These are phyloP conservation scores for Leccinum fuscescens DNA, from an alignment of 1,284 basidiomycete genomes.

Conservation along the genomic window DNA sequence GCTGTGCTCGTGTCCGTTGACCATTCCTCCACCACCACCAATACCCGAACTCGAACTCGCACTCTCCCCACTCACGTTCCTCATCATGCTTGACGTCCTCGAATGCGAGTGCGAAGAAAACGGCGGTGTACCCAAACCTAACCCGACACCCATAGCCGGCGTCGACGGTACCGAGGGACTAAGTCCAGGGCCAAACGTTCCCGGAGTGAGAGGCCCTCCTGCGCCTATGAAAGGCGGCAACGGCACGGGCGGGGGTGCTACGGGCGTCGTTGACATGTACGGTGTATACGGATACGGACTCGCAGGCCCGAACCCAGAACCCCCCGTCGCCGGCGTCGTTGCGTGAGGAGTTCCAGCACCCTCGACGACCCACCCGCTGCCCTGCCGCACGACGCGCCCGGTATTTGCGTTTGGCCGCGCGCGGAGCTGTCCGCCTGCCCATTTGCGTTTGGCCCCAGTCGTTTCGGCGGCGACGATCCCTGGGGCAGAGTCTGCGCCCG, in stretches of 20 bases:
- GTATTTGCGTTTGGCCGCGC: constrained; percentile 33
- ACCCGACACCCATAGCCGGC: constrained; percentile 33
- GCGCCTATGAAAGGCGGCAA: background rate
- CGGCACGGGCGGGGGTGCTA: constrained; percentile 4
- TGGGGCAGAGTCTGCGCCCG: constrained; percentile 54
- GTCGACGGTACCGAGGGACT: constrained; percentile 29
- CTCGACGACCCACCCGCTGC: constrained; percentile 46
- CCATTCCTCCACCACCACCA: constrained; percentile 1
- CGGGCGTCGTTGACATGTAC: constrained; percentile 22
- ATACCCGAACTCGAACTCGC: background rate
- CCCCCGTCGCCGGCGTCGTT: constrained; percentile 36
- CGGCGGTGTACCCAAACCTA: background rate
- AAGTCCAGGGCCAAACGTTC: constrained; percentile 8
- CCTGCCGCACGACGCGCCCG: constrained; percentile 38
- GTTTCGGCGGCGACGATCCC: constrained; percentile 67
- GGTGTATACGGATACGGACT: constrained; percentile 38
- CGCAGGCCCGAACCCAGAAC: constrained; percentile 25
- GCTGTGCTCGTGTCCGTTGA: background rate
- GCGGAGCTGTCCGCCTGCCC: constrained; percentile 46
- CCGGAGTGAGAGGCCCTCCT: background rate
- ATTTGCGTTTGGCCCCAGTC: constrained; percentile 49
- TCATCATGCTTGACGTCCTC: constrained; percentile 9
- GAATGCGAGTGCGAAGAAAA: constrained; percentile 2
- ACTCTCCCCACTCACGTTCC: constrained; percentile 17
- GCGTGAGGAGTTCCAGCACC: constrained; percentile 25